Conservation (phyloP, 164 flowering plant species). For the Vitis cinerea region DNA sequence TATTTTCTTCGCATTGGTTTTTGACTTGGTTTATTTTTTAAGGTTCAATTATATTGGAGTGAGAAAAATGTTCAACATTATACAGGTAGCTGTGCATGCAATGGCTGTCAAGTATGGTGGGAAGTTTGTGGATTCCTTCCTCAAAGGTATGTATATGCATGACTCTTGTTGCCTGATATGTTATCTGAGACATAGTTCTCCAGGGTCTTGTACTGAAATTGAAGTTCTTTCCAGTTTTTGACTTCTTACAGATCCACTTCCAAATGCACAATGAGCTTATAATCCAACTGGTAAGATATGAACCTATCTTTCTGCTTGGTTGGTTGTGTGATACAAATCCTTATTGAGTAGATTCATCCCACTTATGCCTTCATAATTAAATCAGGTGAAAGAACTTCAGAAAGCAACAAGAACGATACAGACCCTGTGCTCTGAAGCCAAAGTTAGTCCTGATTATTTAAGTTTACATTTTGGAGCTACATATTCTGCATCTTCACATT, state of each 20-base stretch:
- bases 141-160: slow-evolving; percentile 53
- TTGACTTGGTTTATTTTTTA: background rate
- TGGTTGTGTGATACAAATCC: background rate
- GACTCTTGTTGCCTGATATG: background rate
- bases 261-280: slow-evolving; percentile 47
- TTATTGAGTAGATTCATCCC: background rate
- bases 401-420: slow-evolving; percentile 90
- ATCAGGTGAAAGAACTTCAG: slow-evolving; percentile 78
- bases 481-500: background rate
- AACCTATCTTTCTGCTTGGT: slow-evolving; percentile 3
- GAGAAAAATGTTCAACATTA: slow-evolving; percentile 6
- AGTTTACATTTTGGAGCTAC: background rate
- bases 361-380: slow-evolving; percentile 6
- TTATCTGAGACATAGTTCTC: background rate
- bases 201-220: slow-evolving; percentile 18
- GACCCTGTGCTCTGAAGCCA: slow-evolving; percentile 87
- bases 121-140: slow-evolving; percentile 73
- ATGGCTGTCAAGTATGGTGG: slow-evolving; percentile 86
- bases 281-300: slow-evolving; percentile 53
- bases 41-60: background rate
- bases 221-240: slow-evolving; percentile 55
- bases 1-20: background rate
- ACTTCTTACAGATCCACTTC: slow-evolving; percentile 63
- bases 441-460: slow-evolving; percentile 40
- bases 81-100: slow-evolving; percentile 63